These are phyloP conservation scores for Calonectria crousiana DNA, from an alignment of 2,329 filamentous ascomycete species.

Conservation along the genomic window DNA sequence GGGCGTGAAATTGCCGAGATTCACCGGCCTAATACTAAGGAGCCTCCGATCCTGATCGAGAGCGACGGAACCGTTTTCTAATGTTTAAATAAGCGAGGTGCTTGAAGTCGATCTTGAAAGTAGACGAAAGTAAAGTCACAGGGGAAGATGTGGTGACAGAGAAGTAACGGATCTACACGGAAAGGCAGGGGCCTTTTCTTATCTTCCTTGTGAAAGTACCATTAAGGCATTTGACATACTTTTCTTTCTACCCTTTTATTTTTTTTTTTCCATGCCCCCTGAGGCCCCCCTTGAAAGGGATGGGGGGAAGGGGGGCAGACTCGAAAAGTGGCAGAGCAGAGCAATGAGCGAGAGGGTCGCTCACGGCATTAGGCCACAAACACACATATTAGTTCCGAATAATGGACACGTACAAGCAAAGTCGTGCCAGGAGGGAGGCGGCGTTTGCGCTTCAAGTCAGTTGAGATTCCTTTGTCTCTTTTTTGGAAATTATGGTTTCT, in stretches of 20 bases:
- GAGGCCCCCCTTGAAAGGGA: slow-evolving; percentile 8
- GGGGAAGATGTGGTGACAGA: slow-evolving; percentile 5
- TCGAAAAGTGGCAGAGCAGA: slow-evolving; percentile 23
- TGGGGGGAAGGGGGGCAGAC: slow-evolving; percentile 14
- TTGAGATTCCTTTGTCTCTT: slow-evolving; percentile 2
- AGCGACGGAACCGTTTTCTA: slow-evolving; percentile 98
- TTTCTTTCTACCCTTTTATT: slow-evolving; percentile 17
- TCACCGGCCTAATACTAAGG: slow-evolving; percentile 94
- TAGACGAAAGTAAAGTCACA: not conserved
- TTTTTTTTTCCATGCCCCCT: slow-evolving; percentile 4
- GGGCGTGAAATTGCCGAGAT: slow-evolving; percentile 97
- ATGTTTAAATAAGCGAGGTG: slow-evolving; percentile 30
- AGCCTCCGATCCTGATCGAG: slow-evolving; percentile 94
- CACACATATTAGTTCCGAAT: slow-evolving; percentile 21
- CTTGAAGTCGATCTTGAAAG: not conserved
- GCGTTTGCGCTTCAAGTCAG: slow-evolving; percentile 18
- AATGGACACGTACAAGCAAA: slow-evolving; percentile 24
- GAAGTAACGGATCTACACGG: slow-evolving; percentile 7
- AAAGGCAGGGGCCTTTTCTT: slow-evolving; percentile 17
- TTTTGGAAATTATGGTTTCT: not conserved
- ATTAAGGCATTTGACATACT: slow-evolving; percentile 24
- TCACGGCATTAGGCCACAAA: slow-evolving; percentile 16
- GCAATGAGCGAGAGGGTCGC: slow-evolving; percentile 13
- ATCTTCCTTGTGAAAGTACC: slow-evolving; percentile 21
- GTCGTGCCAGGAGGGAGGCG: slow-evolving; percentile 3